Conservation (phyloP, 345 rosid species). For the Eucalyptus rudis region DNA sequence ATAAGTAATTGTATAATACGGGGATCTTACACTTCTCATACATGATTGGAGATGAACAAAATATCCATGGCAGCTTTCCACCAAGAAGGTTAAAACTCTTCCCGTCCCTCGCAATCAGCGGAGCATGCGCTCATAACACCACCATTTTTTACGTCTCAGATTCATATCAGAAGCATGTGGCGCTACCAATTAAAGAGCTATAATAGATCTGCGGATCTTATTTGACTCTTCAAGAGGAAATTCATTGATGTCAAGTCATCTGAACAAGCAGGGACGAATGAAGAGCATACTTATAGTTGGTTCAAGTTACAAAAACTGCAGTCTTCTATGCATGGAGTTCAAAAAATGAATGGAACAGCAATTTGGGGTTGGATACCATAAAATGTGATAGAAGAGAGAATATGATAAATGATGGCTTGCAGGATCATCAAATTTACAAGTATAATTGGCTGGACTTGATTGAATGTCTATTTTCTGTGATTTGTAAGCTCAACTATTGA, state of each 20-base stretch:
- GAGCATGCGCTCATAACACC: background rate
- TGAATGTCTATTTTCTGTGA: background rate
- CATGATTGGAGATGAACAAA: background rate
- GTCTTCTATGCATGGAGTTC: background rate
- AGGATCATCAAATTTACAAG: background rate
- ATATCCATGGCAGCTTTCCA: background rate
- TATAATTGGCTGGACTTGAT: background rate
- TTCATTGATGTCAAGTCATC: background rate
- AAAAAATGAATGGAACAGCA: background rate
- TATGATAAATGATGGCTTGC: background rate
- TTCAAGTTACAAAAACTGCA: background rate
- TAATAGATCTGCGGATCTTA: background rate
- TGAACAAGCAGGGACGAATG: background rate
- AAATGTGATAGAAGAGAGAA: background rate
- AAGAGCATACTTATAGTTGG: background rate
- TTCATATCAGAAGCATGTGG: background rate
- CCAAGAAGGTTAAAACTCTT: background rate
- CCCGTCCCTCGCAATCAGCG: background rate
- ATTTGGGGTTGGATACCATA: background rate
- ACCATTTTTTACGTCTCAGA: background rate
- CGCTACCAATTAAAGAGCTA: background rate
- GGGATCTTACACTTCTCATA: background rate
- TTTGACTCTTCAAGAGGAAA: background rate
- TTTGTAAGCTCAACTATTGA: background rate
- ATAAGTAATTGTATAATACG: background rate